Evolutionary conservation across 2,329 filamentous ascomycete genomes (phyloP), one percentile per base, ranked within the genome.

Genomic region (Hymenoscyphus infarciens): DNA sequence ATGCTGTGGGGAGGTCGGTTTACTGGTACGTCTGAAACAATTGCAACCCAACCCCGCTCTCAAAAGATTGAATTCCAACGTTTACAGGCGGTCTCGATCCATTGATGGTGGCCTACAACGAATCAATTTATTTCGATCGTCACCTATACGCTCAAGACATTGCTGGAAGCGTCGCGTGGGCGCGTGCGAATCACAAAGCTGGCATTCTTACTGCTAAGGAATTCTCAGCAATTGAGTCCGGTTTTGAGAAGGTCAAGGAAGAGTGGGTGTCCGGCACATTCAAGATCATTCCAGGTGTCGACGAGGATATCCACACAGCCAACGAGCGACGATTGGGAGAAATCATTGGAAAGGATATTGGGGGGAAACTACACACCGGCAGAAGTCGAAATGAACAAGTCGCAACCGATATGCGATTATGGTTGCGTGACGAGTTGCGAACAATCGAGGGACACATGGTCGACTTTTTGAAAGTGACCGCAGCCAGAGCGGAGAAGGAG

Each of bases 331-430:
- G 88, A 2, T 77, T 91, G 1, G 89, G 90, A 59, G 92, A 97
- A 79, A 83, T 97, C 66, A 93, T 97, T 66, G 91, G 92, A 71
- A 93, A 90, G 75, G 85, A 92, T 29, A 87, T 90, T 62, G 91
- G 88, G 0, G 92, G 93, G 27, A 97, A 97, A 80, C 84, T 97
- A 63, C 93, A 97, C 77, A 97, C 92, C 2, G 88, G 88, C 53
- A 88, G 93, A 59, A 93, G 89, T 75, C 85, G 92, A 70, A 97
- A 97, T 73, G 92, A 97, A 77, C 92, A 97, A 78, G 87, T 96
- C 62, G 92, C 88, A 56, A 93, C 89, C 25, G 92, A 96, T 72
- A 94, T 97, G 90, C 87, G 92, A 65, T 80, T 97, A 75, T 97
- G 92, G 92, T 78, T 96, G 66, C 83, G 91, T 53, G 87, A 93